phyloP scores from a whole-genome alignment of 2,329 filamentous ascomycete species.

The Knufia fluminis region DNA sequence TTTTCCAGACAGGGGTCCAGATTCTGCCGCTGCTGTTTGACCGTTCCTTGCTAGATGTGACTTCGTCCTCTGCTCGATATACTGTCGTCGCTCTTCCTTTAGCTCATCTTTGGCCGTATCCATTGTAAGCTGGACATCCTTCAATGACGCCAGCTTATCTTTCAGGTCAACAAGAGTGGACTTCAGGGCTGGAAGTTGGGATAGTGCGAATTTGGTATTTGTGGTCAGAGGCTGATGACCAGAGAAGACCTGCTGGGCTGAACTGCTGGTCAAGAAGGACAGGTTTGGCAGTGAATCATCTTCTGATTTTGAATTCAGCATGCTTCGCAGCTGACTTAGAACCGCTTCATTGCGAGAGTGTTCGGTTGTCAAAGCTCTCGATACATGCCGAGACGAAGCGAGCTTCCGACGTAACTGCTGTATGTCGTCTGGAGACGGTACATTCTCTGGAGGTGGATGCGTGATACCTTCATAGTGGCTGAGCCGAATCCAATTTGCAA shows the following conservation, averaged over 20 bases:
- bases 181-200: conserved; percentile 72
- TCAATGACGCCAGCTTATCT: conserved; percentile 49
- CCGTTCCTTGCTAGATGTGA: conserved; percentile 59
- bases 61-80: conserved; percentile 71
- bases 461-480: conserved; percentile 62
- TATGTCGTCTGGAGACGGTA: conserved; percentile 58
- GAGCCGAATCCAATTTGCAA: conserved; percentile 68
- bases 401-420: conserved; percentile 63
- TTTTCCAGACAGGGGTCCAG: conserved; percentile 13
- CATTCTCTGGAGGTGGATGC: conserved; percentile 26
- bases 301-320: conserved; percentile 36
- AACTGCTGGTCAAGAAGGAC: conserved; percentile 48
- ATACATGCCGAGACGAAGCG: conserved; percentile 68
- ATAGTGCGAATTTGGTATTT: conserved; percentile 60
- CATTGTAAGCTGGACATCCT: conserved; percentile 23
- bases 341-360: conserved; percentile 62
- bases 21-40: conserved; percentile 10
- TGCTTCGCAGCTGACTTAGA: conserved; percentile 53
- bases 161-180: conserved; percentile 58
- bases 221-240: conserved; percentile 35
- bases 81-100: conserved; percentile 63
- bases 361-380: conserved; percentile 60
- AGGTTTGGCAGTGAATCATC: conserved; percentile 31
- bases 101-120: conserved; percentile 42
- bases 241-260: conserved; percentile 38